A percentile compares a stretch with the other conserved stretches of the same genome.
phyloP scores from a whole-genome alignment of 805 yeast species.

The Ogataea salicorniae region DNA sequence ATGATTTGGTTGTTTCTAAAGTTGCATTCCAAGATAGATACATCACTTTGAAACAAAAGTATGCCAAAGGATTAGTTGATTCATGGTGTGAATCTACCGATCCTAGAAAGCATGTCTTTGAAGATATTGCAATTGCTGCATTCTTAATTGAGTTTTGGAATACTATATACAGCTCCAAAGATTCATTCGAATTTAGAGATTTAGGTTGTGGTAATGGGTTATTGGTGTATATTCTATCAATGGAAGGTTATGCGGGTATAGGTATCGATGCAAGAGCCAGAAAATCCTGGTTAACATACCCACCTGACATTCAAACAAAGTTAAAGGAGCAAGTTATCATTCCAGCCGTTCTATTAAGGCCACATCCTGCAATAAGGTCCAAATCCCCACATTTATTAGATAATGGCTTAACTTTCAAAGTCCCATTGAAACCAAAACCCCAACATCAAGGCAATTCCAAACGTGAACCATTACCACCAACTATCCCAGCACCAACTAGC shows the following conservation, averaged over 20 bases:
- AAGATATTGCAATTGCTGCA: conserved; percentile 93
- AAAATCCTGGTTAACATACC: conserved; percentile 81
- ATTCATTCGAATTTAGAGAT: conserved; percentile 69
- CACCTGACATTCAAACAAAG: conserved; percentile 51
- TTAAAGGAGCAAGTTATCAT: conserved; percentile 75
- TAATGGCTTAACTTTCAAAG: conserved; percentile 58
- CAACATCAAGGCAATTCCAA: conserved; percentile 20
- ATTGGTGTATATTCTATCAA: conserved; percentile 63
- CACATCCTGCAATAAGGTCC: conserved; percentile 57
- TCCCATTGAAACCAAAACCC: conserved; percentile 33
- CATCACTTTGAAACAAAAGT: conserved; percentile 72
- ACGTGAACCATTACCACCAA: conserved; percentile 1
- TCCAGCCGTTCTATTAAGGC: conserved; percentile 68
- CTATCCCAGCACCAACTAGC: neutral
- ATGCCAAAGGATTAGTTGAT: conserved; percentile 68
- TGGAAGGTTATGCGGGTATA: conserved; percentile 76
- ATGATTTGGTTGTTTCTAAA: conserved; percentile 80
- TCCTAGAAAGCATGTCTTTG: conserved; percentile 93
- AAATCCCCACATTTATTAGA: conserved; percentile 50
- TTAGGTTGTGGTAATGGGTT: conserved; percentile 95
- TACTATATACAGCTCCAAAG: conserved; percentile 35
- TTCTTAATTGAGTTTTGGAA: conserved; percentile 85
- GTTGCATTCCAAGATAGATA: conserved; percentile 80
- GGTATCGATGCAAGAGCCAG: conserved; percentile 90
- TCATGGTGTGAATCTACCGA: conserved; percentile 93